Conservation (phyloP, 1,284 basidiomycete genomes). For the Salmacisia buchloeana region DNA sequence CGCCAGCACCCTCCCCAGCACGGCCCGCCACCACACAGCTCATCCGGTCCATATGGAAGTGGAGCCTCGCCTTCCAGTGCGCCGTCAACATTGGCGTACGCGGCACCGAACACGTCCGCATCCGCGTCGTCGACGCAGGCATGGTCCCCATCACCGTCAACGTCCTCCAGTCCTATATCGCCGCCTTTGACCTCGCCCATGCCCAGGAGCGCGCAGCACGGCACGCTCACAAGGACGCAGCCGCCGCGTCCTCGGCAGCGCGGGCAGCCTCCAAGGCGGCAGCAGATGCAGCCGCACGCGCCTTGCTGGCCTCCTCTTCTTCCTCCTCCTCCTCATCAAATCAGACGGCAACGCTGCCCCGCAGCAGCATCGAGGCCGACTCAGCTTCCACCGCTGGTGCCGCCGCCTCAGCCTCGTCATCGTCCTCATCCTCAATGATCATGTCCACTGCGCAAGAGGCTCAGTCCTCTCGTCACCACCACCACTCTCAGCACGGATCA, state of each 20-base stretch:
- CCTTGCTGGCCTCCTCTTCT: background rate
- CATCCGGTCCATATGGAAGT: constrained; percentile 49
- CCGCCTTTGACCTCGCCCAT: constrained; percentile 50
- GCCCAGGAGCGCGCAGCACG: constrained; percentile 16
- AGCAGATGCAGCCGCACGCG: background rate
- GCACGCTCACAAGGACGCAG: constrained; percentile 3
- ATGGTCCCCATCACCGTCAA: constrained; percentile 90
- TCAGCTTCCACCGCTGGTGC: background rate
- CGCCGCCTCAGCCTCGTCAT: background rate
- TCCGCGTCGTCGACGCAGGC: constrained; percentile 90
- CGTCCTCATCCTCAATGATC: background rate
- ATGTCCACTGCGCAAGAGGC: background rate
- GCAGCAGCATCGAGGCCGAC: background rate
- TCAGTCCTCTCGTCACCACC: background rate
- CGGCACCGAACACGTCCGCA: constrained; percentile 77
- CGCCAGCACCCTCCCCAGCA: constrained; percentile 23
- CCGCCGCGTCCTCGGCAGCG: background rate
- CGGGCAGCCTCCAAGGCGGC: background rate
- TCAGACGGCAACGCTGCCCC: background rate
- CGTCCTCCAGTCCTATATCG: constrained; percentile 74
- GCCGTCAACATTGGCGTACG: constrained; percentile 96
- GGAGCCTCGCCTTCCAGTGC: constrained; percentile 75
- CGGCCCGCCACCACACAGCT: constrained; percentile 31
- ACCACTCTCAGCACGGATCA: background rate
- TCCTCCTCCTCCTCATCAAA: background rate